Conservation (phyloP, 2,329 filamentous ascomycete species). For the Fusarium sp. region DNA sequence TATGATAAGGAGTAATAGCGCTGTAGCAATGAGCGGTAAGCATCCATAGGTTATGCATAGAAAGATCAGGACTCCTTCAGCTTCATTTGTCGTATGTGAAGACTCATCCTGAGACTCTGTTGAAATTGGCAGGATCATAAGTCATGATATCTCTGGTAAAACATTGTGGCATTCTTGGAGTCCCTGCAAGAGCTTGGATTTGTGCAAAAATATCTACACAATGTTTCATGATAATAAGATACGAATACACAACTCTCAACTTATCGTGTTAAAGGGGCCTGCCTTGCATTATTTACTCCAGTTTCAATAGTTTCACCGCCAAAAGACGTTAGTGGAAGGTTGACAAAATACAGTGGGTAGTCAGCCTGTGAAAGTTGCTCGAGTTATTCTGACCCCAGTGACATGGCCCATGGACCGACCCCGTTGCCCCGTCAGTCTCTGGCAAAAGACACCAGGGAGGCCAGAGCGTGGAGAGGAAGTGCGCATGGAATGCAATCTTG, state of each 20-base stretch:
- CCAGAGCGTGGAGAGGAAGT: slow-evolving; percentile 45
- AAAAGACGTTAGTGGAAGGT: slow-evolving; percentile 28
- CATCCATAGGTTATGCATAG: not conserved
- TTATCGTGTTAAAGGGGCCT: slow-evolving; percentile 24
- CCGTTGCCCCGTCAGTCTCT: slow-evolving; percentile 52
- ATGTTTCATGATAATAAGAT: not conserved
- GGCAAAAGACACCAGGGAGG: slow-evolving; percentile 43
- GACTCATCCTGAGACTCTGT: not conserved
- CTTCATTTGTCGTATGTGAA: not conserved
- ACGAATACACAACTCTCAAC: slow-evolving; percentile 18
- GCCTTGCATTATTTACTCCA: slow-evolving; percentile 36
- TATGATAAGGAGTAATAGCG: not conserved
- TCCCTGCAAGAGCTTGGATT: slow-evolving; percentile 4
- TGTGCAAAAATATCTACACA: slow-evolving; percentile 17
- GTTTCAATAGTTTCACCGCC: slow-evolving; percentile 41
- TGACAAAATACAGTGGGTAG: slow-evolving; percentile 13
- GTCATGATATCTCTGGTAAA: not conserved
- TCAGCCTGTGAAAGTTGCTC: rapidly evolving
- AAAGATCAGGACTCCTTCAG: not conserved
- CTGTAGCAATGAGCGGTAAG: not conserved
- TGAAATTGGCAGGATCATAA: not conserved
- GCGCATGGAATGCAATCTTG: slow-evolving; percentile 40
- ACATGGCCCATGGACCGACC: slow-evolving; percentile 35
- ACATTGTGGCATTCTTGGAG: not conserved
- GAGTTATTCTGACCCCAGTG: slow-evolving; percentile 5